Conservation (phyloP, 2,329 filamentous ascomycete species). For the Colletotrichum shisoi region DNA sequence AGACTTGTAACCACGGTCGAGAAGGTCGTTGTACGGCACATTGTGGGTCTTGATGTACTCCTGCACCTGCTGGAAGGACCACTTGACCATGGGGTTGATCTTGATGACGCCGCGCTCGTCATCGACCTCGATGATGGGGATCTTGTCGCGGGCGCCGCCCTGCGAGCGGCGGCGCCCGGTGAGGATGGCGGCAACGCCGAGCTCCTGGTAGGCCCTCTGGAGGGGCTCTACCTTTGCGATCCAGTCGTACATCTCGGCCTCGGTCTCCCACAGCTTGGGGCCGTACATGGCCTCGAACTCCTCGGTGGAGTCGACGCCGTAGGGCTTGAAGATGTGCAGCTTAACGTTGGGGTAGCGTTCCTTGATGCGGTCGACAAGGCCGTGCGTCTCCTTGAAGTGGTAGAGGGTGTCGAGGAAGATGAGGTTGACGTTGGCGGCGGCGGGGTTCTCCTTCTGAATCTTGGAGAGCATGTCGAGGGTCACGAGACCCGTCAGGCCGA, state of each 20-base stretch:
- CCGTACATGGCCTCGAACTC: slow-evolving; percentile 88
- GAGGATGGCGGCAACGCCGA: slow-evolving; percentile 87
- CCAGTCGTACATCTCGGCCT: slow-evolving; percentile 93
- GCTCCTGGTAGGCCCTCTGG: slow-evolving; percentile 85
- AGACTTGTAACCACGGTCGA: slow-evolving; percentile 96
- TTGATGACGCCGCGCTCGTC: slow-evolving; percentile 89
- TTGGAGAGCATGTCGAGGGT: slow-evolving; percentile 87
- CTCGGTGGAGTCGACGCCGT: slow-evolving; percentile 72
- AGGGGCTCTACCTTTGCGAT: slow-evolving; percentile 97
- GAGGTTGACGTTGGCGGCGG: slow-evolving; percentile 67
- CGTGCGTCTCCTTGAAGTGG: slow-evolving; percentile 80
- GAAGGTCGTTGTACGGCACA: slow-evolving; percentile 91
- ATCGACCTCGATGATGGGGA: slow-evolving; percentile 92
- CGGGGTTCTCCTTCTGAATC: slow-evolving; percentile 69
- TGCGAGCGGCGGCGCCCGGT: slow-evolving; percentile 92
- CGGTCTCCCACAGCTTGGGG: slow-evolving; percentile 80
- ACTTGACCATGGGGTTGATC: slow-evolving; percentile 96
- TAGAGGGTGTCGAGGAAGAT: slow-evolving; percentile 87
- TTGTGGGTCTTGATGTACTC: slow-evolving; percentile 84
- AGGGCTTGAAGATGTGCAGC: slow-evolving; percentile 89
- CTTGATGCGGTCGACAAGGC: slow-evolving; percentile 76
- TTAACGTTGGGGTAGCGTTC: slow-evolving; percentile 78
- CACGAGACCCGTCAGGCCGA: slow-evolving; percentile 80
- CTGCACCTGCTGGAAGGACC: slow-evolving; percentile 90
- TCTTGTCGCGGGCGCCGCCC: slow-evolving; percentile 87